phyloP scores from a whole-genome alignment of 768 basidiomycete genomes.

The Suillus subalutaceus region DNA sequence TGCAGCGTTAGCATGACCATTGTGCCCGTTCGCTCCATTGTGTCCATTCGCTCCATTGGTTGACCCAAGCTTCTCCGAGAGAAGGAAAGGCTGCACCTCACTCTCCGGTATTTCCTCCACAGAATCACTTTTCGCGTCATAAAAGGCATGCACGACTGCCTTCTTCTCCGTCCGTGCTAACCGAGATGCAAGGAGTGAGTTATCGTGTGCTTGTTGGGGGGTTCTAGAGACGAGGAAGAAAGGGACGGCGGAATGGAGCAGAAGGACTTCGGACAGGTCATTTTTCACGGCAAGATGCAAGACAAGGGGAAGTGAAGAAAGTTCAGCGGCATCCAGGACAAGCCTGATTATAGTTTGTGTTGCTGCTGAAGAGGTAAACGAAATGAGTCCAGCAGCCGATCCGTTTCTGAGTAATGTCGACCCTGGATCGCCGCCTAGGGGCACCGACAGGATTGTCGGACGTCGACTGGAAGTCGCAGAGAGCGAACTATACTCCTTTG shows the following conservation, averaged over 20 bases:
- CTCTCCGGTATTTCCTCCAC: slow-evolving; percentile 60
- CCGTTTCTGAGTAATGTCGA: slow-evolving; percentile 55
- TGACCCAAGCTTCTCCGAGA: slow-evolving; percentile 40
- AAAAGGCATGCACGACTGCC: slow-evolving; percentile 87
- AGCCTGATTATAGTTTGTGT: slow-evolving; percentile 59
- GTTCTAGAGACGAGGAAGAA: slow-evolving; percentile 81
- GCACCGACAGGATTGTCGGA: slow-evolving; percentile 52
- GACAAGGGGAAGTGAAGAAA: slow-evolving; percentile 67
- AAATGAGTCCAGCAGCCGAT: slow-evolving; percentile 46
- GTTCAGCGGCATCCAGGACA: slow-evolving; percentile 68
- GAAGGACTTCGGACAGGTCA: slow-evolving; percentile 74
- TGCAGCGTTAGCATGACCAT: not conserved
- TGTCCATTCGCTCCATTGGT: slow-evolving; percentile 20
- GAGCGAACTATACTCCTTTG: slow-evolving; percentile 33
- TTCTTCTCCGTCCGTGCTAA: slow-evolving; percentile 71
- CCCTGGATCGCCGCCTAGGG: slow-evolving; percentile 68
- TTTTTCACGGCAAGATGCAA: slow-evolving; percentile 67
- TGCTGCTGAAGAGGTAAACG: slow-evolving; percentile 58
- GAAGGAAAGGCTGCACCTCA: slow-evolving; percentile 61
- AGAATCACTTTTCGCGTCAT: slow-evolving; percentile 43
- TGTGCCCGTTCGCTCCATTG: not conserved
- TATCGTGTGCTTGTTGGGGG: slow-evolving; percentile 83
- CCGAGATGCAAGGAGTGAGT: slow-evolving; percentile 84
- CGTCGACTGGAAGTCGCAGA: slow-evolving; percentile 38
- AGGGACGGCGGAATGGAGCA: slow-evolving; percentile 78